Evolutionary conservation across 2,329 filamentous ascomycete species (phyloP).

Genomic region (Sporothrix mexicana): DNA sequence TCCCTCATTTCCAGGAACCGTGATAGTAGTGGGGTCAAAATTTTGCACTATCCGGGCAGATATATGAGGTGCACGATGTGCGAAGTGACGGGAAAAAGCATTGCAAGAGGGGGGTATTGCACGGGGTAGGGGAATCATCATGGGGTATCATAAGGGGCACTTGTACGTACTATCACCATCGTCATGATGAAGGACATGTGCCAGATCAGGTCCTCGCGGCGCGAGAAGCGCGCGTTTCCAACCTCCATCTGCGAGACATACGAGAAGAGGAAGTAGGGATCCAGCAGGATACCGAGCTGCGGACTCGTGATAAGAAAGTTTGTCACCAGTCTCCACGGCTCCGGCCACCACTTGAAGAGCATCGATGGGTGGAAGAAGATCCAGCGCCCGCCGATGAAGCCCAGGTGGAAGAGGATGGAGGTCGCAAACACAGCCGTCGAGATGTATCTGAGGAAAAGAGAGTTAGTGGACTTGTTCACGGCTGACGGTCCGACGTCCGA

Average conservation of each 20-base stretch:
- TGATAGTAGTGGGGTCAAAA: conserved; percentile 68
- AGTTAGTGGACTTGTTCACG: not conserved
- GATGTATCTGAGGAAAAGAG: conserved; percentile 61
- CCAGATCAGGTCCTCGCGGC: conserved; percentile 78
- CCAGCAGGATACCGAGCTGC: conserved; percentile 64
- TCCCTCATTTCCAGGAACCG: conserved; percentile 87
- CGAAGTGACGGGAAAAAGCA: conserved; percentile 14
- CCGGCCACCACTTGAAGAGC: conserved; percentile 61
- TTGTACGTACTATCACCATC: too few species aligned
- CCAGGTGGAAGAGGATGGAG: conserved; percentile 65
- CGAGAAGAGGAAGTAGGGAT: conserved; percentile 79
- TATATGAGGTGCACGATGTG: conserved; percentile 61
- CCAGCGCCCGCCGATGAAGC: conserved; percentile 57
- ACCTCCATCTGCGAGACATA: conserved; percentile 78
- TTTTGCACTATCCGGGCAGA: conserved; percentile 76
- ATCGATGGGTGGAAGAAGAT: conserved; percentile 60
- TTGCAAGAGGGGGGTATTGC: conserved; percentile 28
- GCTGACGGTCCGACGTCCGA: too few species aligned
- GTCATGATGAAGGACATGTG: conserved; percentile 76
- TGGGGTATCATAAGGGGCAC: too few species aligned
- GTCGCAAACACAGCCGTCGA: conserved; percentile 67
- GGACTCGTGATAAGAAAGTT: conserved; percentile 52
- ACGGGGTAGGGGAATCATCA: conserved; percentile 36
- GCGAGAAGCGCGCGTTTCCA: conserved; percentile 71
- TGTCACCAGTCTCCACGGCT: conserved; percentile 53